Base-by-base conservation (phyloP, 139 green algal genomes). In the Parachlorella kessleri region DNA sequence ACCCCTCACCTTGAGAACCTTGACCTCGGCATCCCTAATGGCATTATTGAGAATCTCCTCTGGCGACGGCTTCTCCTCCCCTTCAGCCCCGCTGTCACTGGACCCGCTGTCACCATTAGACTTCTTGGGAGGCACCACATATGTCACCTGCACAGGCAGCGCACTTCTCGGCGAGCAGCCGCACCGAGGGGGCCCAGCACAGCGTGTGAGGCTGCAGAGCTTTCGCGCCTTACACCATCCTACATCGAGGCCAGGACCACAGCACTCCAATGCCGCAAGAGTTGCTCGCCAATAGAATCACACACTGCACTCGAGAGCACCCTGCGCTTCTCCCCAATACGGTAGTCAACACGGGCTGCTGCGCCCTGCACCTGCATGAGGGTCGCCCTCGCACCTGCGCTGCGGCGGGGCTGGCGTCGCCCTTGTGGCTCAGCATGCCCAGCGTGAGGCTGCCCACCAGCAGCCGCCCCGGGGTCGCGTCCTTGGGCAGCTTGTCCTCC, bases 401-500 rank as follows among this genome's bases (percentile, higher is more conserved):
- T 41, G 55, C 40, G 40, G 68, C 78, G 32, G 55, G 73, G 70
- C 59, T 39, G 55, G 23, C 72, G 8, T 48, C 80, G 28, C 55
- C 77, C 59, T 53, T 72, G 66, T 41, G 63, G 53, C 32, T 26
- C 38, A 38, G 30, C 73, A 81, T 66, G 64, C 87, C 91, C 33
- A 95, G 79, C 4, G 76, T 82, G 23, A 95, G 63, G 28, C 39
- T 79, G 7, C 92, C 91, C 24, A 70, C 55, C 69, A 96, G 81
- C 55, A 88, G 38, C 26, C 83, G 80, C n/a, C 91, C 86, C 21
- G 83, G 55, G 26, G 42, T 87, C 1, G 92, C 93, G 64, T 97
- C 93, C 88, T 97, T 97, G 66, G 92, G 93, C 76, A 97, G 84
- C 73, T 95, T 95, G 81, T 95, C 93, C 28, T 94, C 89, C 0